Conservation (phyloP, 345 rosid genomes). For the Salix koriyanagi region DNA sequence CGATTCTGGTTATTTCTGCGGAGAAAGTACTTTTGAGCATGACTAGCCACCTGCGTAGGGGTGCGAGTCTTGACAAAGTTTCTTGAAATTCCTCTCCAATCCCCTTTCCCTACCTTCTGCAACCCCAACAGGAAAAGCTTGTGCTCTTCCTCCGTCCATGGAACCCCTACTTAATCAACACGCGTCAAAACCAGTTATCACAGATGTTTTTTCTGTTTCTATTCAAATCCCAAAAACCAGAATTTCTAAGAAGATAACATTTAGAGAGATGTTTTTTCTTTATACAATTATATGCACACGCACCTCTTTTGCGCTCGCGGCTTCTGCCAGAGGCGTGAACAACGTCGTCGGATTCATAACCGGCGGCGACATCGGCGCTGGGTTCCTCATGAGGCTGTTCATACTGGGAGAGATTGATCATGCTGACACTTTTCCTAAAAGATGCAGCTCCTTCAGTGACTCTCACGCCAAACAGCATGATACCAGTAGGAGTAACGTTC, state of each 20-base stretch:
- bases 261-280: too few relatives aligned
- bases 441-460: conserved; percentile 43
- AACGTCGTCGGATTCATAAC: conserved; percentile 72
- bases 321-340: conserved; percentile 57
- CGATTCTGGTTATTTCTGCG: conserved; percentile 58
- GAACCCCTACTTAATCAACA: conserved; percentile 45
- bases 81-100: conserved; percentile 78
- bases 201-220: neutral
- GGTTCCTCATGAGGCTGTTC: conserved; percentile 47
- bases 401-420: conserved; percentile 62
- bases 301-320: conserved; percentile 78
- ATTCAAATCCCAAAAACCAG: neutral
- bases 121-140: conserved; percentile 56
- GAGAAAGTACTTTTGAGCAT: conserved; percentile 79
- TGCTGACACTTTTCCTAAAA: conserved; percentile 62
- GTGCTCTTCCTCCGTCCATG: conserved; percentile 85
- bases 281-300: too few relatives aligned
- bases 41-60: conserved; percentile 80
- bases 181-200: neutral
- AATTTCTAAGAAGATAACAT: neutral
- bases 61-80: conserved; percentile 76
- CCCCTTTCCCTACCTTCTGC: conserved; percentile 73
- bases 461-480: conserved; percentile 73
- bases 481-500: conserved; percentile 29
- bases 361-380: conserved; percentile 40